A percentile compares a stretch with the other conserved stretches of the same genome.
phyloP scores from a whole-genome alignment of 176 grass and related monocot genomes.

The Juncus inflexus region DNA sequence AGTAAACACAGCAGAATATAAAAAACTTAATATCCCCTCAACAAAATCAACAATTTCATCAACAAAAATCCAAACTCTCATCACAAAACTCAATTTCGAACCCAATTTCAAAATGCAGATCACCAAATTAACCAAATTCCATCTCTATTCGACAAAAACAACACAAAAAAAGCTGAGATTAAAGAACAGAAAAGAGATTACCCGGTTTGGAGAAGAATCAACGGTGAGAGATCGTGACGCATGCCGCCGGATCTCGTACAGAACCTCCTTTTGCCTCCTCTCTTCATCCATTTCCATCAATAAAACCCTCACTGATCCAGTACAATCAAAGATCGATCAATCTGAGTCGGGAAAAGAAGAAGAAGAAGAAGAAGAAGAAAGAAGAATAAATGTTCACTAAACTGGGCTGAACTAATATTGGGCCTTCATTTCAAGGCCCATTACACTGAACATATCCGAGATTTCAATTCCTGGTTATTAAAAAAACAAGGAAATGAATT shows the following conservation, averaged over 20 bases:
- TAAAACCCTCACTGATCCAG: neutral
- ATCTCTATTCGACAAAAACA: too few relatives aligned
- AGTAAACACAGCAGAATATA: slow-evolving; percentile 12
- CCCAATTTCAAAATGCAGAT: neutral
- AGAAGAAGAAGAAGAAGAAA: neutral
- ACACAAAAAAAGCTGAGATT: neutral
- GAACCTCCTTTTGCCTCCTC: slow-evolving; percentile 13
- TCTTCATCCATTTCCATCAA: slow-evolving; percentile 1
- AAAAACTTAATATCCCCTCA: neutral
- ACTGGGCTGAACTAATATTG: neutral
- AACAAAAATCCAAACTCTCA: neutral
- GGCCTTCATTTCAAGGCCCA: neutral
- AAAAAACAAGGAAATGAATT: too few relatives aligned
- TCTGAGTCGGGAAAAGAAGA: neutral
- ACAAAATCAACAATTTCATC: too few relatives aligned
- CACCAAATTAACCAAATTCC: too few relatives aligned
- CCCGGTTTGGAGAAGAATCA: slow-evolving; percentile 19
- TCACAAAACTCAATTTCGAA: neutral
- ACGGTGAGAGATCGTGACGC: slow-evolving; percentile 22
- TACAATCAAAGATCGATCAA: neutral
- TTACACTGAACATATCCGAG: too few relatives aligned
- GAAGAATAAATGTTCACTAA: neutral
- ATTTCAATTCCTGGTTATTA: too few relatives aligned
- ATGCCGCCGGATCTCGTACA: slow-evolving; percentile 51
- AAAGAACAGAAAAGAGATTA: neutral